Evolutionary conservation across 805 yeast genomes (phyloP), one percentile per base, ranked within the genome.

Genomic region (Candida loeiensis): DNA sequence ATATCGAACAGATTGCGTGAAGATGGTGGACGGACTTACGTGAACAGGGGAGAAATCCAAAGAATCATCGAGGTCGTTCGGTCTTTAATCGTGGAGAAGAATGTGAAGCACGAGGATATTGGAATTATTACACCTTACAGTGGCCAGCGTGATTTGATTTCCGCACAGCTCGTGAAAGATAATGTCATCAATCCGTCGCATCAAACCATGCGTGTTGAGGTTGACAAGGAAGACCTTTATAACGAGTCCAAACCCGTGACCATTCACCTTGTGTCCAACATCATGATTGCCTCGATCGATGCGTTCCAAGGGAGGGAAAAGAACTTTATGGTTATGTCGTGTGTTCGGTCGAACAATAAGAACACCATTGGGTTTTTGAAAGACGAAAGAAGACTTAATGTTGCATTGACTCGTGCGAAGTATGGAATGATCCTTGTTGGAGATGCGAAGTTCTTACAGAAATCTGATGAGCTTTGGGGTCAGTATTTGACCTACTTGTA

Each of bases 121-220:
- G 85, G 87, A 47, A 64, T 82, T 11, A 79, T 83, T 41, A 83
- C 89, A 0, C 87, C 88, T n/a, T 83, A 83, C 55, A 73, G 85
- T 31, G 87, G 86, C 0, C 90, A 83, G 52, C 64, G 89, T 48
- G 86, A 82, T 51, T 55, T 77, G 42, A 60, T 83, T 13, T 78
- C 88, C 0, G 59, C 71, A 3, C 49, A 54, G 0, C 59, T 82
- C 26, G 74, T 73, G 20, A 56, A 64, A 19, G 80, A 82, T 50
- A 60, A 62, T 1, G 50, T 80, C 7, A 66, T 82, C 34, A 83
- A 82, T 49, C 87, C 88, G 0, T 55, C 58, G 5, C 57, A 64
- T 6, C 64, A 64, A 31, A 73, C 67, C 2, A 62, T 80, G 36
- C 67, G 63, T 31, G 67, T 72, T 31, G 80, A 76, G 39, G 66